Conservation (phyloP, 2,329 filamentous ascomycete species). For the Didymosphaeria variabile region DNA sequence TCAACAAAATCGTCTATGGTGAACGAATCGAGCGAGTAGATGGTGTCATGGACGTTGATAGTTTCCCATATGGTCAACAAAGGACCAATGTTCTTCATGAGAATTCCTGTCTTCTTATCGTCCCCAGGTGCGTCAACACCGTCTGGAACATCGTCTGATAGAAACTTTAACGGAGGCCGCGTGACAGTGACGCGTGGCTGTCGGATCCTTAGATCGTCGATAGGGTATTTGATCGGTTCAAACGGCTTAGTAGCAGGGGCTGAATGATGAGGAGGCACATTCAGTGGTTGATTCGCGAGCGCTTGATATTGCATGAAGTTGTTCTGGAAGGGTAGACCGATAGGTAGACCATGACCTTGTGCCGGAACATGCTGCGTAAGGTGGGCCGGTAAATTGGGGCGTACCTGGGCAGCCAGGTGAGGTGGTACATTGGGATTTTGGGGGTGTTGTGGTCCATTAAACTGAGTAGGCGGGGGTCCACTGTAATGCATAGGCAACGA, state of each 20-base stretch:
- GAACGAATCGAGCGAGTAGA: slow-evolving; percentile 94
- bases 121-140: slow-evolving; percentile 48
- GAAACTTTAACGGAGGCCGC: slow-evolving; percentile 79
- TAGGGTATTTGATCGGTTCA: slow-evolving; percentile 86
- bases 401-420: slow-evolving; percentile 15
- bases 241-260: slow-evolving; percentile 54
- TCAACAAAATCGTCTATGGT: slow-evolving; percentile 97
- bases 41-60: slow-evolving; percentile 95
- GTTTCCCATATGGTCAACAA: slow-evolving; percentile 95
- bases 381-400: slow-evolving; percentile 29
- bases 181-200: slow-evolving; percentile 69
- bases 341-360: slow-evolving; percentile 29
- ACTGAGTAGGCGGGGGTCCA: slow-evolving; percentile 1
- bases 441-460: slow-evolving; percentile 12
- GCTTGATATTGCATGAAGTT: slow-evolving; percentile 55
- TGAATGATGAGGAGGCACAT: slow-evolving; percentile 26
- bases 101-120: slow-evolving; percentile 63
- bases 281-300: slow-evolving; percentile 23
- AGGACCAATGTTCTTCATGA: slow-evolving; percentile 85
- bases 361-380: slow-evolving; percentile 33
- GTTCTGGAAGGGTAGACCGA: slow-evolving; percentile 41
- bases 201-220: slow-evolving; percentile 87
- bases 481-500: not conserved
- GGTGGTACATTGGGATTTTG: slow-evolving; percentile 15
- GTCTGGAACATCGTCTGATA: slow-evolving; percentile 68